These are phyloP conservation scores for Pterocarpus macrocarpus DNA, from an alignment of 306 rosid genomes.

Conservation along the genomic window DNA sequence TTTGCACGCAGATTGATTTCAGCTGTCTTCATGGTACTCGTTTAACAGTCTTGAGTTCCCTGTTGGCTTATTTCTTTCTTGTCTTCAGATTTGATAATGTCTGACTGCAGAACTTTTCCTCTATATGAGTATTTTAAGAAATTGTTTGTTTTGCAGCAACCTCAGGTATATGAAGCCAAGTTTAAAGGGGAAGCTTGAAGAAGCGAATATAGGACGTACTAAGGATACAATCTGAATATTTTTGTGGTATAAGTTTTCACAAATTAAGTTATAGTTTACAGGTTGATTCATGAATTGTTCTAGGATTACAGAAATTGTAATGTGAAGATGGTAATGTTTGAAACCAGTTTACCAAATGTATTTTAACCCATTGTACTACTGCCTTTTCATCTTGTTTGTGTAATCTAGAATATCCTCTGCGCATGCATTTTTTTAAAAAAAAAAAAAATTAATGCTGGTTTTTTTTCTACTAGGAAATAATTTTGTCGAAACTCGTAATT, in stretches of 20 bases:
- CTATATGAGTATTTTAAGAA: neutral
- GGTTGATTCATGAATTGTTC: conserved; percentile 49
- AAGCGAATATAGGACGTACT: conserved; percentile 6
- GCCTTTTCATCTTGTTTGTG: conserved; percentile 13
- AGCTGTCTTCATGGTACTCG: conserved; percentile 84
- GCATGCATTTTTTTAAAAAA: neutral
- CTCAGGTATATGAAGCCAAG: conserved; percentile 80
- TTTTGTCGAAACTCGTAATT: neutral
- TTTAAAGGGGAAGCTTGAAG: conserved; percentile 71
- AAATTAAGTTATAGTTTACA: conserved; percentile 38
- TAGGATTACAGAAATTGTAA: conserved; percentile 46
- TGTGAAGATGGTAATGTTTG: conserved; percentile 16
- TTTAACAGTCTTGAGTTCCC: neutral
- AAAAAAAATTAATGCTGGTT: no score
- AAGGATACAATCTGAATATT: conserved; percentile 31
- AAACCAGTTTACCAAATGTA: conserved; percentile 25
- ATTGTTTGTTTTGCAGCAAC: conserved; percentile 72
- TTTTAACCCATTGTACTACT: conserved; percentile 11
- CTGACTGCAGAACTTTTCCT: neutral
- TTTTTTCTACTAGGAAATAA: neutral
- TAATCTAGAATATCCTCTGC: neutral
- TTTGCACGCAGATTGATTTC: conserved; percentile 92
- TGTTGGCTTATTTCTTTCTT: neutral
- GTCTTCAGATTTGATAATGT: neutral
- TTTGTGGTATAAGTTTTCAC: conserved; percentile 40